Percentiles rank a stretch among this genome's conserved stretches.
Evolutionary conservation across 2,329 filamentous ascomycete genomes (phyloP).

Genomic region (Falciphora oryzae): DNA sequence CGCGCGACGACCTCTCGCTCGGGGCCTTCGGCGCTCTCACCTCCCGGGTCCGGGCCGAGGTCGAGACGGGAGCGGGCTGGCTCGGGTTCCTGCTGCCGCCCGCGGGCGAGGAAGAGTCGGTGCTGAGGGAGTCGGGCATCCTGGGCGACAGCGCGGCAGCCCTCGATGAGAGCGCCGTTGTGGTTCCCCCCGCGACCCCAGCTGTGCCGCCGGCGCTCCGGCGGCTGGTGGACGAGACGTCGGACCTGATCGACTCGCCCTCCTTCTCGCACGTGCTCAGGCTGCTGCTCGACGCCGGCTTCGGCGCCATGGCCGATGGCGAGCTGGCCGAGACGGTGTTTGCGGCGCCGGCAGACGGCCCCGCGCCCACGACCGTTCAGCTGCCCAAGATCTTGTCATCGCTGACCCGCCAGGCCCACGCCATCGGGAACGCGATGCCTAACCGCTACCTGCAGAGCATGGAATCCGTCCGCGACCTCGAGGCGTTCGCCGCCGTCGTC

Average conservation of each 20-base stretch:
- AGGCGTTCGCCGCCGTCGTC: constrained; percentile 80
- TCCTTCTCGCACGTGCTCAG: constrained; percentile 83
- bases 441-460: constrained; percentile 69
- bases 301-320: constrained; percentile 74
- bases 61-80: constrained; percentile 74
- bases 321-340: constrained; percentile 78
- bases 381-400: constrained; percentile 87
- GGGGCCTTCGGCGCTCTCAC: constrained; percentile 75
- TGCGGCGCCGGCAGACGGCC: constrained; percentile 22
- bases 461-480: constrained; percentile 69
- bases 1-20: constrained; percentile 80
- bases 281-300: constrained; percentile 79
- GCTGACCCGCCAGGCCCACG: constrained; percentile 83
- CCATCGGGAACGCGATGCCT: constrained; percentile 72
- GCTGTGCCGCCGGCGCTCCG: constrained; percentile 60
- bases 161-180: constrained; percentile 20
- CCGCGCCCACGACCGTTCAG: constrained; percentile 48
- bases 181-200: constrained; percentile 23
- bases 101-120: constrained; percentile 69
- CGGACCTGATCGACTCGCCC: constrained; percentile 91
- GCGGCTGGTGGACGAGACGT: constrained; percentile 87
- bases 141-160: constrained; percentile 44
- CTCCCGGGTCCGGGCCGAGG: constrained; percentile 72
- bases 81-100: constrained; percentile 78
- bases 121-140: constrained; percentile 83